Evolutionary conservation across 2,329 filamentous ascomycete genomes (phyloP).

Genomic region (Cladobotryum mycophilum): DNA sequence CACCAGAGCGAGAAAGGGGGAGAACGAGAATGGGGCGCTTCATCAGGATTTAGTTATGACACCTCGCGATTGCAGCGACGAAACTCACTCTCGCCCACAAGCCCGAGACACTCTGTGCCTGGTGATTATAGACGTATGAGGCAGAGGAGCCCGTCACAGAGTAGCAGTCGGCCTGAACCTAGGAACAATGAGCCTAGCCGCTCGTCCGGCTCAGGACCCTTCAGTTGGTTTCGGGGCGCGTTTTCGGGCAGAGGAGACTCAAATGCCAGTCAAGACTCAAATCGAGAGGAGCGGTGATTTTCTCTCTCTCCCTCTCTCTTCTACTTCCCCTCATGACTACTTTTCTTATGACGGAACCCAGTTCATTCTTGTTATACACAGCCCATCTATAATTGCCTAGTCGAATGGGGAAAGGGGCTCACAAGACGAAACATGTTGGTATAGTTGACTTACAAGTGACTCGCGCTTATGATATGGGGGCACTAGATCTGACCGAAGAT

Average conservation of each 20-base stretch:
- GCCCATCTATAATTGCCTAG: not conserved
- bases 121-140: conserved; percentile 28
- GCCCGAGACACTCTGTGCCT: conserved; percentile 23
- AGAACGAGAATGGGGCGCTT: conserved; percentile 19
- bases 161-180: conserved; percentile 23
- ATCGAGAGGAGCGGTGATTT: conserved; percentile 20
- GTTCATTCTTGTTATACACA: not conserved
- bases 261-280: conserved; percentile 19
- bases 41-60: conserved; percentile 25
- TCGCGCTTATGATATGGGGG: not conserved
- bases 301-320: not conserved
- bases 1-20: conserved; percentile 19
- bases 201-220: conserved; percentile 29
- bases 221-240: conserved; percentile 40
- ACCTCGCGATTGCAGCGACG: conserved; percentile 31
- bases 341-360: not conserved
- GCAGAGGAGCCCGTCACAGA: conserved; percentile 34
- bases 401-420: not conserved
- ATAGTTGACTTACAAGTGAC: not conserved
- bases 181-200: conserved; percentile 26
- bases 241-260: conserved; percentile 25
- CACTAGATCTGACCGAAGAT: not conserved
- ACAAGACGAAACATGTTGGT: not conserved
- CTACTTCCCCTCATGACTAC: not conserved
- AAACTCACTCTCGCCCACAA: conserved; percentile 34